Evolutionary conservation across 768 basidiomycete genomes (phyloP).

Genomic region (Mycena pura): DNA sequence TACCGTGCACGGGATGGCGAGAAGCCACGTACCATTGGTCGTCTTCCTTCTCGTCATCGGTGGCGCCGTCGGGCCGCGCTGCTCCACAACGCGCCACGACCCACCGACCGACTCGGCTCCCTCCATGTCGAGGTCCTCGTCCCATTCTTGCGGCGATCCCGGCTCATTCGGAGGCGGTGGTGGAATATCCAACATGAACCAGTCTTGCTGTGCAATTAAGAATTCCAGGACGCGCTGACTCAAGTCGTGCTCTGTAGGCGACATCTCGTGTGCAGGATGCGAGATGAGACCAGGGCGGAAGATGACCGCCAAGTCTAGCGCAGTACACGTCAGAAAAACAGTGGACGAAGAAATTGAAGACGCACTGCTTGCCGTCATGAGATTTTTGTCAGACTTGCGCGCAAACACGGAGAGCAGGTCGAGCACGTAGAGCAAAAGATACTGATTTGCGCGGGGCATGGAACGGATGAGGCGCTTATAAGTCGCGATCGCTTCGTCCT

Average conservation of each 20-base stretch:
- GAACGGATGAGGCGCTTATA: constrained; percentile 86
- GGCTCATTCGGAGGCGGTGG: constrained; percentile 56
- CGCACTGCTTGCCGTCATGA: constrained; percentile 95
- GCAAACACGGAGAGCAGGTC: constrained; percentile 96
- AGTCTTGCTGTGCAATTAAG: constrained; percentile 94
- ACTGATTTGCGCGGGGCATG: constrained; percentile 90
- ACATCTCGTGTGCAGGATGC: constrained; percentile 86
- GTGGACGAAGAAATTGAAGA: constrained; percentile 26
- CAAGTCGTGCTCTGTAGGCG: constrained; percentile 83
- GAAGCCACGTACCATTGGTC: constrained; percentile 34
- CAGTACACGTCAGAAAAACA: background rate
- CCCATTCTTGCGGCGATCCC: constrained; percentile 34
- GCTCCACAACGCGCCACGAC: constrained; percentile 61
- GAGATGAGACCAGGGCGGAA: constrained; percentile 96
- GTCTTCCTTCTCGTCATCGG: constrained; percentile 39
- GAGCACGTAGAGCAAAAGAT: constrained; percentile 95
- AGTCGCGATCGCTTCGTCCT: constrained; percentile 73
- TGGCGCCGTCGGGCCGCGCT: constrained; percentile 36
- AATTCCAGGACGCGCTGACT: constrained; percentile 94
- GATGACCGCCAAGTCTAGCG: constrained; percentile 90
- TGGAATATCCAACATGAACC: constrained; percentile 90
- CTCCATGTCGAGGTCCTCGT: constrained; percentile 53
- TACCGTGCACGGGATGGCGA: constrained; percentile 9
- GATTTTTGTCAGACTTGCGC: constrained; percentile 87
- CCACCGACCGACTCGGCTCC: constrained; percentile 56